phyloP scores from a whole-genome alignment of 768 basidiomycete species.

The Suillus bovinus region DNA sequence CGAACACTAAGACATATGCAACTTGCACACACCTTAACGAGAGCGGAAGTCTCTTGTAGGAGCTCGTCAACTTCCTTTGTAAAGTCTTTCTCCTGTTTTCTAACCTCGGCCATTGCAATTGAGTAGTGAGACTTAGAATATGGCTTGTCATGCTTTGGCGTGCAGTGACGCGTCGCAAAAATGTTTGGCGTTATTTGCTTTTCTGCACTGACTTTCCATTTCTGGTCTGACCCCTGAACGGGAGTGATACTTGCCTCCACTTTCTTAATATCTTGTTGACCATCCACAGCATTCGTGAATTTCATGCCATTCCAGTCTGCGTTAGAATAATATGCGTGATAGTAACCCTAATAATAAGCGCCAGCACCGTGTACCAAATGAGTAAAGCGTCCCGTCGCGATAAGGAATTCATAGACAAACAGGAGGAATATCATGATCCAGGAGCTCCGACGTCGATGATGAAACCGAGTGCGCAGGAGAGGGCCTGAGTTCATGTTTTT shows the following conservation, averaged over 20 bases:
- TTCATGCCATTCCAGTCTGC: constrained; percentile 29
- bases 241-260: background rate
- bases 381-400: constrained; percentile 38
- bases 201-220: constrained; percentile 14
- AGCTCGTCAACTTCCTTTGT: constrained; percentile 79
- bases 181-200: constrained; percentile 45
- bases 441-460: constrained; percentile 29
- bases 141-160: constrained; percentile 31
- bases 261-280: constrained; percentile 2
- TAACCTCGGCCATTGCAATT: constrained; percentile 73
- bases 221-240: constrained; percentile 24
- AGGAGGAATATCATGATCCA: constrained; percentile 40
- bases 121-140: constrained; percentile 41
- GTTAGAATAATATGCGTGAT: constrained; percentile 38
- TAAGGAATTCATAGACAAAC: constrained; percentile 51
- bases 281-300: constrained; percentile 15
- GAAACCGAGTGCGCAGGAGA: constrained; percentile 23
- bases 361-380: constrained; percentile 47
- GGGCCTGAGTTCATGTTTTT: constrained; percentile 32
- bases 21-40: constrained; percentile 66
- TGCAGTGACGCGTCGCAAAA: constrained; percentile 64
- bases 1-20: constrained; percentile 7
- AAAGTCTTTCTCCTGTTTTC: constrained; percentile 86
- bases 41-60: constrained; percentile 62
- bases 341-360: constrained; percentile 45